Percentiles rank a stretch among this genome's conserved stretches.
phyloP scores from a whole-genome alignment of 2,329 filamentous ascomycete genomes.

The Diaporthe eres region DNA sequence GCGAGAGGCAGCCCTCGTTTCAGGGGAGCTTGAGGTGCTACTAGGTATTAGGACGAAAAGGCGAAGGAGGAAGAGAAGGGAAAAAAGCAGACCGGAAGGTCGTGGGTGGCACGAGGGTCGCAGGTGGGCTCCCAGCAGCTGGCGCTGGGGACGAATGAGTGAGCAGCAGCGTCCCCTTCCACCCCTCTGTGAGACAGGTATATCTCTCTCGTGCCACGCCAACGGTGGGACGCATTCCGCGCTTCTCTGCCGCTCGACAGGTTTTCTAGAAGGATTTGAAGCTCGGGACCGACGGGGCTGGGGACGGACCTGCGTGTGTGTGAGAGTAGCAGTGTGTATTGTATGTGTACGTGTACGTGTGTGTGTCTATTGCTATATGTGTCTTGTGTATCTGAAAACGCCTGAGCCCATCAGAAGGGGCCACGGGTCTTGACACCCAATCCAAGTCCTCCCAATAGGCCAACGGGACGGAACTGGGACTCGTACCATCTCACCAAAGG shows the following conservation, averaged over 20 bases:
- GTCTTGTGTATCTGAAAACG: constrained; percentile 15
- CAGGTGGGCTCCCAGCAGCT: not conserved
- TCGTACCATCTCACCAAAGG: constrained; percentile 14
- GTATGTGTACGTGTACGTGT: not conserved
- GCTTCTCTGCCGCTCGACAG: constrained; percentile 21
- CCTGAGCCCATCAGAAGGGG: constrained; percentile 33
- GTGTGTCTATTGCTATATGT: not conserved
- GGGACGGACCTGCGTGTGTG: not conserved
- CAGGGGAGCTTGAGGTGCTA: not conserved
- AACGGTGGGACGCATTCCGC: constrained; percentile 24
- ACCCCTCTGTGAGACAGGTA: constrained; percentile 23
- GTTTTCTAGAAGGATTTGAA: constrained; percentile 19
- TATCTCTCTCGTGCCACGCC: constrained; percentile 30
- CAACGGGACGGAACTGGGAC: not conserved
- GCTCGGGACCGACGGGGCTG: constrained; percentile 22
- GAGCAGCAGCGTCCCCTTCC: not conserved
- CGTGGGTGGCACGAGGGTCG: constrained; percentile 14
- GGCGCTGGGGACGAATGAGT: not conserved
- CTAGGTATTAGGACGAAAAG: constrained; percentile 13
- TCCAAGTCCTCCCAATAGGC: not conserved
- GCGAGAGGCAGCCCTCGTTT: constrained; percentile 1
- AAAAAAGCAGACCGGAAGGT: not conserved
- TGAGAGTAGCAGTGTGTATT: not conserved
- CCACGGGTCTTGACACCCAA: constrained; percentile 33
- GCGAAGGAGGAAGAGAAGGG: not conserved